A percentile compares a stretch with the other conserved stretches of the same genome.
These are phyloP conservation scores for Pleurotus citrinopileatus DNA, from an alignment of 768 basidiomycete genomes.

Conservation along the genomic window DNA sequence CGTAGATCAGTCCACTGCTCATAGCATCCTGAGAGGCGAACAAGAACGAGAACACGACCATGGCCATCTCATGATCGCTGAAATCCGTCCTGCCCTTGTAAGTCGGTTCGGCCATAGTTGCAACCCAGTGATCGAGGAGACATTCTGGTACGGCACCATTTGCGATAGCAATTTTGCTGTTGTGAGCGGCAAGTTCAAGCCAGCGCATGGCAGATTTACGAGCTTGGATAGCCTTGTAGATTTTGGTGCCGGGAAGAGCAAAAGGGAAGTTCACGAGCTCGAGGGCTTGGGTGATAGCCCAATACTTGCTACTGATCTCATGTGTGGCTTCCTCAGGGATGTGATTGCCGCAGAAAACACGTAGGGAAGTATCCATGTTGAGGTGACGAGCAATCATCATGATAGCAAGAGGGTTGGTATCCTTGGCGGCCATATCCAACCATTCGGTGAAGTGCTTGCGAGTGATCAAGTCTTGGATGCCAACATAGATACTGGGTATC, in stretches of 20 bases:
- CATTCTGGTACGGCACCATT: constrained; percentile 79
- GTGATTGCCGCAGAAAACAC: constrained; percentile 92
- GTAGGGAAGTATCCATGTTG: constrained; percentile 97
- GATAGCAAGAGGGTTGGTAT: constrained; percentile 51
- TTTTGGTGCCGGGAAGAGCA: constrained; percentile 92
- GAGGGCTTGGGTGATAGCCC: constrained; percentile 91
- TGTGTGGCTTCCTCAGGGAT: constrained; percentile 74
- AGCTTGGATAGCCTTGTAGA: constrained; percentile 90
- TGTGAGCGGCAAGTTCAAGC: constrained; percentile 75
- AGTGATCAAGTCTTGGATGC: constrained; percentile 79
- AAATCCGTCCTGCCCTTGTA: constrained; percentile 85
- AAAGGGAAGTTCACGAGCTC: constrained; percentile 99
- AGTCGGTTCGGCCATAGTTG: constrained; percentile 58
- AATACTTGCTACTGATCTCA: constrained; percentile 92
- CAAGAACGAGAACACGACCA: constrained; percentile 95
- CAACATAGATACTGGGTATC: constrained; percentile 67
- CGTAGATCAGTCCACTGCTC: constrained; percentile 94
- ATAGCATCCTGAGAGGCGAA: constrained; percentile 98
- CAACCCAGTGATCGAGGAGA: constrained; percentile 92
- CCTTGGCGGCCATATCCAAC: constrained; percentile 55
- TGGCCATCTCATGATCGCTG: constrained; percentile 92
- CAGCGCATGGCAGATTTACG: constrained; percentile 82
- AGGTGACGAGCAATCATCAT: constrained; percentile 92
- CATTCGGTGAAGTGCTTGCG: constrained; percentile 74
- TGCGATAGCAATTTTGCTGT: constrained; percentile 81